A percentile compares a stretch with the other conserved stretches of the same genome.
These are phyloP conservation scores for Botrytis deweyae DNA, from an alignment of 2,329 filamentous ascomycete genomes.

Conservation along the genomic window DNA sequence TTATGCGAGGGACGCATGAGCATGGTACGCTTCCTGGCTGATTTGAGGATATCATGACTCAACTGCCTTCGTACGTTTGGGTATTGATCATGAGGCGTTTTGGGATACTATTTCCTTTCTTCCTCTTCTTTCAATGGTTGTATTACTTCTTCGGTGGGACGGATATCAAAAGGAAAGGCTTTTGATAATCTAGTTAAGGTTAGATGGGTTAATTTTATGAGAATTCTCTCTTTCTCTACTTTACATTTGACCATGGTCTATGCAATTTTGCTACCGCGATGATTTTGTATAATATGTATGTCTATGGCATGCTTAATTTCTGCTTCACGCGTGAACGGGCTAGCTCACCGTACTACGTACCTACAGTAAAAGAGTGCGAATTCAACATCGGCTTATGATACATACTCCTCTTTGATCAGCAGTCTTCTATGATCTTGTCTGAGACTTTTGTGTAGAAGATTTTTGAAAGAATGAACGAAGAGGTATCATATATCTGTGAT, in stretches of 20 bases:
- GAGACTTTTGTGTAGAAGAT: not conserved
- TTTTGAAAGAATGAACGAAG: not conserved
- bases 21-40: slow-evolving; percentile 7
- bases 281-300: not conserved
- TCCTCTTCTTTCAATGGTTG: not conserved
- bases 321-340: too few relatives aligned
- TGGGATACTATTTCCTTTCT: slow-evolving; percentile 38
- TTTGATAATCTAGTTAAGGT: not conserved
- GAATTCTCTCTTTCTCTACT: not conserved
- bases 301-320: not conserved
- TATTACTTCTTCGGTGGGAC: not conserved
- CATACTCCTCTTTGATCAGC: not conserved
- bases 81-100: slow-evolving; percentile 9
- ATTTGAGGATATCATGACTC: not conserved
- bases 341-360: not conserved
- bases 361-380: not conserved
- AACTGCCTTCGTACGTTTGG: slow-evolving; percentile 7
- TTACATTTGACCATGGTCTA: not conserved
- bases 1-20: not conserved
- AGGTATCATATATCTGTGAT: not conserved
- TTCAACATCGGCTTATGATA: not conserved
- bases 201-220: slow-evolving; percentile 1
- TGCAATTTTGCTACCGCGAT: not conserved
- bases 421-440: not conserved
- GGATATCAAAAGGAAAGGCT: not conserved